Base-by-base conservation (phyloP, 805 yeast species). In the Candida maesae region DNA sequence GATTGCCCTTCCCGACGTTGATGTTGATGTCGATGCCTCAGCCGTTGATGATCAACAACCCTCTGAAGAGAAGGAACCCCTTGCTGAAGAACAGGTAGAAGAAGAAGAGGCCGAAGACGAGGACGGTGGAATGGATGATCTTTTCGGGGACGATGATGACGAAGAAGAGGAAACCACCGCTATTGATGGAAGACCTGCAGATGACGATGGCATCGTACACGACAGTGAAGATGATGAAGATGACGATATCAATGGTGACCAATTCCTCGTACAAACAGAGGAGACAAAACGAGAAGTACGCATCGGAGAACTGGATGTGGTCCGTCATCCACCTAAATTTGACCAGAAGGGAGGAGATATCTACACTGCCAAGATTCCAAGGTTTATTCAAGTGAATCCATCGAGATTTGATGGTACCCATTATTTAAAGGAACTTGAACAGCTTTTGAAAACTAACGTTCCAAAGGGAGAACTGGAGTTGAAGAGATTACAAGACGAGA, bases 321-420 rank as follows among this genome's bases (percentile, higher is more conserved):
- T 73, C 7, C 76, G 71, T 42, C 58, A 56, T 16, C 63, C 67
- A 5, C 51, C 56, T 11, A 63, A 62, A 15, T 55, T 56, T 14
- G 60, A 66, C 2, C 16, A 30, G 19, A 39, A 58, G 51, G 47
- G 73, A 55, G 57, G 65, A 40, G 27, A 64, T 43, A 30, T 71
- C 51, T 57, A 70, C 59, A 64, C 65, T 47, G 76, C 84, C 37
- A 82, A 84, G 47, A 66, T 90, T 45, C 99, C 99, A 2, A 81
- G 87, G 16, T 91, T 86, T 55, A 65, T 93, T 43, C 79, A 77
- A 39, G 79, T 90, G 25, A 95, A 89, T 46, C 84, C 96, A 2
- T 76, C 78, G 46, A 95, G 96, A 28, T 93, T 91, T 62, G 95
- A 89, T 50, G 87, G 93, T 63, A 78, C 69, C 30, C 65, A 62